Evolutionary conservation across 225 moss, liverwort and hornwort species (phyloP), one percentile per base, ranked within the genome.

Genomic region (Ulota crispa): DNA sequence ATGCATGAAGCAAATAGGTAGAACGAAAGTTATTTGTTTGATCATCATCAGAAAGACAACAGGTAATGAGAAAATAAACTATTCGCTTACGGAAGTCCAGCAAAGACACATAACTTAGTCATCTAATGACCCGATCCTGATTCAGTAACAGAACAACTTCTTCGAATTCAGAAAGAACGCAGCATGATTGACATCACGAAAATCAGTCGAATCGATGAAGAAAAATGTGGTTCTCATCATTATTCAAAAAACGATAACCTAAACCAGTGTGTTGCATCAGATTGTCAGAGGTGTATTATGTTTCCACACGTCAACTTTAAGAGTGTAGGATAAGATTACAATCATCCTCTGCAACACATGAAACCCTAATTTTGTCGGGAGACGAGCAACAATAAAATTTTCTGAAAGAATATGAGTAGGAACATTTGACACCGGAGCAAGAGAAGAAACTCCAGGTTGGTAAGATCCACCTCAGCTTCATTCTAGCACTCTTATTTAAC

Each of bases 141-240:
- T 2, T 7, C 5, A 0, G 9, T 6, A 0, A 28, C 14, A 18
- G 0, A 26, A 43, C 6, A 0, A 20, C 14, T 4, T 2, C 2
- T 0, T 45, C 1, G 57, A 87, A 87, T 82, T 91, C 91, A 89
- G 80, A 86, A 88, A 88, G 89, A 86, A 91, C 84, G 87, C 89
- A 91, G 84, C 87, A 84, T 87, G 26, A 69, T 83, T 37, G 50
- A 80, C 83, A 85, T 85, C 83, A 80, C 7, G 0, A 31, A 56
- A 20, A 9, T 85, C 86, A 89, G 85, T 77, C 80, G 57, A 84
- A 83, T 80, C n/a, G 82, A 87, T 85, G 83, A 84, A 87, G 83
- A 80, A 39, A 67, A 28, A 82, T 82, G 74, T 68, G 65, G 64
- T 64, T 86, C 65, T 82, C 86, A 80, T 89, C 89, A 89, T 60